These are phyloP conservation scores for Veloporphyrellus conicus DNA, from an alignment of 1,284 basidiomycete species.

Conservation along the genomic window DNA sequence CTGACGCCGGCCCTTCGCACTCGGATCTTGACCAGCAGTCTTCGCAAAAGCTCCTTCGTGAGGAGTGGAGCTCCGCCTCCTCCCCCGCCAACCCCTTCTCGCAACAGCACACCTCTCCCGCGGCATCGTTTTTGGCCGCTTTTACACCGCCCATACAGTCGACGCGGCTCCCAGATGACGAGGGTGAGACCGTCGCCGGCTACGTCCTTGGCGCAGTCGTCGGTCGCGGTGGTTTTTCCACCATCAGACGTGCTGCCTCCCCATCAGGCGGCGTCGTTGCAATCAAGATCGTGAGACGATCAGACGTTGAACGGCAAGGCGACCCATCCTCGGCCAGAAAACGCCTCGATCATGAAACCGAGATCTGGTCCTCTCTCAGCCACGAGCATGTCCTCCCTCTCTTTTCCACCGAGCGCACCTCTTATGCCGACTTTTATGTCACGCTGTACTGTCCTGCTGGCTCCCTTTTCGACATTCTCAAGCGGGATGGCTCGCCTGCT, in stretches of 20 bases:
- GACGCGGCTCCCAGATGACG: conserved; percentile 46
- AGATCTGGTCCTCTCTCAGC: conserved; percentile 73
- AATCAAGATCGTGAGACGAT: conserved; percentile 73
- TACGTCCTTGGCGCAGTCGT: conserved; percentile 78
- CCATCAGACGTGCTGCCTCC: conserved; percentile 71
- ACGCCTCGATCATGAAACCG: conserved; percentile 72
- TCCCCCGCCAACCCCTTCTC: background rate
- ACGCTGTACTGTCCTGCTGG: conserved; percentile 82
- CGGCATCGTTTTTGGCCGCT: conserved; percentile 72
- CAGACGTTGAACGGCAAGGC: conserved; percentile 49
- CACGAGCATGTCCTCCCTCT: conserved; percentile 81
- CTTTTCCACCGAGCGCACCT: conserved; percentile 62
- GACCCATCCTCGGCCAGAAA: conserved; percentile 46
- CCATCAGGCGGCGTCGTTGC: conserved; percentile 68
- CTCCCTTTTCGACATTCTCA: conserved; percentile 80
- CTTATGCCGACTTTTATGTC: conserved; percentile 77
- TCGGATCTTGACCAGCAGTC: conserved; percentile 30
- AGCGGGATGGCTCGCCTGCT: conserved; percentile 61
- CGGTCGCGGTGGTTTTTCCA: conserved; percentile 84
- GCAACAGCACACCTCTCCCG: conserved; percentile 50
- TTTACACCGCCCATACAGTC: conserved; percentile 45
- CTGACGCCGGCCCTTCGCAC: conserved; percentile 1
- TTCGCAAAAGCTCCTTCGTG: conserved; percentile 19
- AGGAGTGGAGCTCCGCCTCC: conserved; percentile 4
- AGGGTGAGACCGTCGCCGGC: conserved; percentile 57